Percentiles rank a stretch among this genome's conserved stretches.
These are phyloP conservation scores for Theileria parva DNA, from an alignment of 169 alveolate species.

Conservation along the genomic window DNA sequence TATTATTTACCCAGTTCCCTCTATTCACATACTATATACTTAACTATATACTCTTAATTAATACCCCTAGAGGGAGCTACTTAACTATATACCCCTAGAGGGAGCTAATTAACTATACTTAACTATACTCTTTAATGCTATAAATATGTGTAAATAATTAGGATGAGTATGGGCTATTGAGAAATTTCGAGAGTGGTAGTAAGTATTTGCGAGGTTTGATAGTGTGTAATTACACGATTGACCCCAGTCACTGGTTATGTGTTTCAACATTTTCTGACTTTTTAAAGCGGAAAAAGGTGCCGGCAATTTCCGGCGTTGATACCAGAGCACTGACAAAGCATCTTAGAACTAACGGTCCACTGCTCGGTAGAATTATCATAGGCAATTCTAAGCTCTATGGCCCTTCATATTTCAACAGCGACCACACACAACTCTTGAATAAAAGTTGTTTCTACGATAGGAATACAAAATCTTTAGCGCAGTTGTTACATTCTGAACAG, in stretches of 20 bases:
- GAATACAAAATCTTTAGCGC: slow-evolving; percentile 37
- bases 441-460: slow-evolving; percentile 27
- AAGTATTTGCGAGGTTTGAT: slow-evolving; percentile 78
- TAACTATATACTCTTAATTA: too few relatives aligned
- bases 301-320: slow-evolving; percentile 82
- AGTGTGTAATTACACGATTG: slow-evolving; percentile 78
- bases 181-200: slow-evolving; percentile 75
- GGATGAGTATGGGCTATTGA: slow-evolving; percentile 76
- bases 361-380: slow-evolving; percentile 75
- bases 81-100: too few relatives aligned
- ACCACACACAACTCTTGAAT: slow-evolving; percentile 41
- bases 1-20: slow-evolving; percentile 8
- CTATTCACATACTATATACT: too few relatives aligned
- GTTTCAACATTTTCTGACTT: slow-evolving; percentile 59
- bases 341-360: slow-evolving; percentile 77
- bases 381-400: not conserved
- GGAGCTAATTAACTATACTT: too few relatives aligned
- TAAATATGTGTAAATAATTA: not conserved
- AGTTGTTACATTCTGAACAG: not conserved
- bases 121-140: too few relatives aligned
- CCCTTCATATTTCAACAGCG: not conserved
- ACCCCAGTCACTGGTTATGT: slow-evolving; percentile 73
- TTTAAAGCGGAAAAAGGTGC: slow-evolving; percentile 65
- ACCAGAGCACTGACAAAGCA: slow-evolving; percentile 85
- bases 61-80: too few relatives aligned